A percentile compares a stretch with the other conserved stretches of the same genome.
Evolutionary conservation across 1,284 basidiomycete genomes (phyloP).

Genomic region (Xerocomus alliaceus): DNA sequence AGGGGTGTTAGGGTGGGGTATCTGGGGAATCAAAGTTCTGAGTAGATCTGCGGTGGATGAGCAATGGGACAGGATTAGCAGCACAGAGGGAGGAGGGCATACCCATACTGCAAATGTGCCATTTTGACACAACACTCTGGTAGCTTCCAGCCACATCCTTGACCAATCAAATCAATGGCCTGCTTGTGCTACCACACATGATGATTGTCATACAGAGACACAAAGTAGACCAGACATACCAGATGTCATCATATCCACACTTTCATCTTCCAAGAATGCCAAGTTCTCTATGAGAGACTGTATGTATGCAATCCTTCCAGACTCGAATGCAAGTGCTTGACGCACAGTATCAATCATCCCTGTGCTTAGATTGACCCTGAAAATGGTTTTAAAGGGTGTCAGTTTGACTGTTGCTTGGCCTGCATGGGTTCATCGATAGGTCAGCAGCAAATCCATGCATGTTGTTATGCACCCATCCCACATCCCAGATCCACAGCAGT

Average conservation of each 20-base stretch:
- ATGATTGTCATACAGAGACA: too few species aligned
- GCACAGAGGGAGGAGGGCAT: slow-evolving; percentile 6
- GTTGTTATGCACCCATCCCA: slow-evolving; percentile 68
- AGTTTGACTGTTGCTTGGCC: slow-evolving; percentile 74
- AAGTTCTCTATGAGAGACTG: slow-evolving; percentile 66
- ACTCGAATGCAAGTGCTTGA: slow-evolving; percentile 32
- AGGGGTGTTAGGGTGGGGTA: slow-evolving; percentile 65
- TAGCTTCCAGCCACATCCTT: slow-evolving; percentile 73
- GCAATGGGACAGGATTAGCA: neutral
- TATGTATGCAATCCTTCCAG: slow-evolving; percentile 50
- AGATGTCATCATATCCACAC: slow-evolving; percentile 77
- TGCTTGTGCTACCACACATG: slow-evolving; percentile 65
- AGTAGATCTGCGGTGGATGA: slow-evolving; percentile 66
- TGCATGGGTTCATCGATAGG: slow-evolving; percentile 26
- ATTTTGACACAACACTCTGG: slow-evolving; percentile 66
- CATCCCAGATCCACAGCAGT: slow-evolving; percentile 81
- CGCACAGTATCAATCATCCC: slow-evolving; percentile 77
- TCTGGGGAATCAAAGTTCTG: slow-evolving; percentile 74
- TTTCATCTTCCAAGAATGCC: slow-evolving; percentile 55
- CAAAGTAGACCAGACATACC: slow-evolving; percentile 49
- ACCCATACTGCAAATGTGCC: slow-evolving; percentile 85
- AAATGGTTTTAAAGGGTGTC: slow-evolving; percentile 63
- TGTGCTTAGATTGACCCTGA: slow-evolving; percentile 76
- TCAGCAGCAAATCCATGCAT: neutral
- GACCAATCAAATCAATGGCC: slow-evolving; percentile 89